phyloP scores from a whole-genome alignment of 148 eudicot species.

The Agrostemma githago region DNA sequence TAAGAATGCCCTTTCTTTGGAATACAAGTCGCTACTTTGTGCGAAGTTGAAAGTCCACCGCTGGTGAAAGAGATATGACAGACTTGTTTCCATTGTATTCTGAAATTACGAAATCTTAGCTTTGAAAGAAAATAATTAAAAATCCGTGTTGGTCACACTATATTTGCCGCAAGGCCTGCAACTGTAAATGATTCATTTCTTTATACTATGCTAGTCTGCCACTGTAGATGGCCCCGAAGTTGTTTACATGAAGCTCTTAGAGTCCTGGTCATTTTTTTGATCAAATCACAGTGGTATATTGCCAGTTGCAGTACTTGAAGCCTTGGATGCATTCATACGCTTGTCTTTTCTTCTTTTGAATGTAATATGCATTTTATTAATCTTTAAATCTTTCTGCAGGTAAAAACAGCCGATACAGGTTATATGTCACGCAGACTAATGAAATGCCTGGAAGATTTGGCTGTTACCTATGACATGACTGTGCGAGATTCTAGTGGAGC shows the following conservation, averaged over 20 bases:
- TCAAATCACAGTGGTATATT: background rate
- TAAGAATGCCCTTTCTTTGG: background rate
- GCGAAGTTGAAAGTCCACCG: background rate
- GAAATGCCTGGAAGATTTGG: constrained; percentile 86
- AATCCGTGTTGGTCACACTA: background rate
- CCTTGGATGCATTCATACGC: background rate
- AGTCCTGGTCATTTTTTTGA: background rate
- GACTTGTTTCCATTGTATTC: background rate
- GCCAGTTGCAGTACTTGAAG: background rate
- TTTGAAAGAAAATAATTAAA: too few relatives aligned
- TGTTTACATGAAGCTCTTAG: constrained; percentile 2
- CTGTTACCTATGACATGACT: constrained; percentile 78
- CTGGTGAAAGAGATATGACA: background rate
- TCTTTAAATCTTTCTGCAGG: constrained; percentile 43
- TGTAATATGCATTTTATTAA: background rate
- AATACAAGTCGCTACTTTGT: background rate
- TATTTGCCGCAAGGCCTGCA: background rate
- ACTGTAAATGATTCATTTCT: background rate
- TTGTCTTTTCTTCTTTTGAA: background rate
- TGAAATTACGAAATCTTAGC: background rate
- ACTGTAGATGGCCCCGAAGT: background rate
- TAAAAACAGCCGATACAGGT: constrained; percentile 99
- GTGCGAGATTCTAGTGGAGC: constrained; percentile 81
- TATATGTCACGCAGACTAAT: constrained; percentile 97
- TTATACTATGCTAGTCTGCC: background rate